Conservation (phyloP, 257 asterid genomes). For the Forsythia suspensa region DNA sequence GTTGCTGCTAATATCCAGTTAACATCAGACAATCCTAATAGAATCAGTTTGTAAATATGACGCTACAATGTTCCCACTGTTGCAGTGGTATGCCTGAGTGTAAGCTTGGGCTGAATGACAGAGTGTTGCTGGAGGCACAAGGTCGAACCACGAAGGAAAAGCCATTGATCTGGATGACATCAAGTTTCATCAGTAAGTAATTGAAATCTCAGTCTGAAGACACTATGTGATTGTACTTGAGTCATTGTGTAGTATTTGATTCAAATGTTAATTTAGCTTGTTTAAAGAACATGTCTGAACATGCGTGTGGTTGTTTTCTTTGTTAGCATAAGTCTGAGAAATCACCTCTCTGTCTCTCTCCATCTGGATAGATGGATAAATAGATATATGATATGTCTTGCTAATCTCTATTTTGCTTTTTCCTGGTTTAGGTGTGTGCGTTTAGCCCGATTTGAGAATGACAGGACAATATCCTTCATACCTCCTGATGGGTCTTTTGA, state of each 20-base stretch:
- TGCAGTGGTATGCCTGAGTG: slow-evolving; percentile 99
- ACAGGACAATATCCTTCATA: slow-evolving; percentile 91
- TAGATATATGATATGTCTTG: neutral
- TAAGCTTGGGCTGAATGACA: slow-evolving; percentile 98
- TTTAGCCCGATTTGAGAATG: slow-evolving; percentile 94
- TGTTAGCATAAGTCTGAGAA: slow-evolving; percentile 5
- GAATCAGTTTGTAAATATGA: neutral
- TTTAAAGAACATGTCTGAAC: neutral
- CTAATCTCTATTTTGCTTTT: neutral
- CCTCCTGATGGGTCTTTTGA: slow-evolving; percentile 99
- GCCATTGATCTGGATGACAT: slow-evolving; percentile 98
- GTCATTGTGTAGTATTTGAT: slow-evolving; percentile 2
- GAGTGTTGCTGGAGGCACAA: slow-evolving; percentile 95
- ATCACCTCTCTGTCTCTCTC: neutral
- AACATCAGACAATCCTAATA: neutral
- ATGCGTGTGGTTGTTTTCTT: slow-evolving; percentile 1
- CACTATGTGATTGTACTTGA: slow-evolving; percentile 3
- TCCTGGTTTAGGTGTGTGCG: slow-evolving; percentile 84
- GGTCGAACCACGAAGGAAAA: slow-evolving; percentile 90
- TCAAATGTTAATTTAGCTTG: neutral
- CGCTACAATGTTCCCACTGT: slow-evolving; percentile 24
- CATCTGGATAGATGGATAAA: neutral
- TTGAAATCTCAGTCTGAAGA: slow-evolving; percentile 16
- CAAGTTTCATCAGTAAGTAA: slow-evolving; percentile 95
- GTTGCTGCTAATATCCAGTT: neutral